Evolutionary conservation across 352 stramenopile species (phyloP).

Genomic region (Globisporangium cystogenes): DNA sequence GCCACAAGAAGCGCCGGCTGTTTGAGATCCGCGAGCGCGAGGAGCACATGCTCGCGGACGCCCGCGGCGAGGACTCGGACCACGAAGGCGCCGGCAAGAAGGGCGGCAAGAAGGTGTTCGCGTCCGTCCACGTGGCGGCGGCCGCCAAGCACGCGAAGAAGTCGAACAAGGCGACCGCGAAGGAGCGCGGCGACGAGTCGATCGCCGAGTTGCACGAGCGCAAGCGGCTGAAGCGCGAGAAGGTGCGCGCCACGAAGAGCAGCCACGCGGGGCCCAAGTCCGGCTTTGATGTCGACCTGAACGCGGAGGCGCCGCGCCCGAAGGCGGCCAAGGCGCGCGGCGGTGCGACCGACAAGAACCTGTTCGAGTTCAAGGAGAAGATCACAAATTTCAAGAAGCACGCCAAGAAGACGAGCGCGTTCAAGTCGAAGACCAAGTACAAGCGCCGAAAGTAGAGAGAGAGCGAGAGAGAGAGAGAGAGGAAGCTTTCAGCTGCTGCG

Average conservation of each 20-base stretch:
- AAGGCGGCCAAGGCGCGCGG: slow-evolving; percentile 36
- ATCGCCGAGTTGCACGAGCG: slow-evolving; percentile 76
- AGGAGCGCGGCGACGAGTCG: slow-evolving; percentile 64
- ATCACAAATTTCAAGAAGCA: slow-evolving; percentile 90
- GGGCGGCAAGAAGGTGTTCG: slow-evolving; percentile 64
- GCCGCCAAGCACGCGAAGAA: slow-evolving; percentile 84
- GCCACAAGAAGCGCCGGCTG: slow-evolving; percentile 81
- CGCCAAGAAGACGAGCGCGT: slow-evolving; percentile 82
- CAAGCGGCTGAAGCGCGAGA: slow-evolving; percentile 77
- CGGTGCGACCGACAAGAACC: slow-evolving; percentile 36
- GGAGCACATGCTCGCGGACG: slow-evolving; percentile 70
- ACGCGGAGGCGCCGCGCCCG: slow-evolving; percentile 15
- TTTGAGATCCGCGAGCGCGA: slow-evolving; percentile 84
- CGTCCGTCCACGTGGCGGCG: slow-evolving; percentile 68
- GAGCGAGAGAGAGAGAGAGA: background rate
- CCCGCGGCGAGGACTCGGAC: slow-evolving; percentile 32
- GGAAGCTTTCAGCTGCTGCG: no score
- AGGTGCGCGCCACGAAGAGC: slow-evolving; percentile 46
- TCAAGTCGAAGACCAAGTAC: slow-evolving; percentile 91
- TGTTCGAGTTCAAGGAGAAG: slow-evolving; percentile 89
- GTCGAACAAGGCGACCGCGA: slow-evolving; percentile 40
- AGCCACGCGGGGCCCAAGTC: slow-evolving; percentile 33
- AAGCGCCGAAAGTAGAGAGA: slow-evolving; percentile 69
- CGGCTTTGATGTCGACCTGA: slow-evolving; percentile 80
- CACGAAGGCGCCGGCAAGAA: slow-evolving; percentile 24